Conservation (phyloP, 1,284 basidiomycete species). For the Phylloporus gajari region DNA sequence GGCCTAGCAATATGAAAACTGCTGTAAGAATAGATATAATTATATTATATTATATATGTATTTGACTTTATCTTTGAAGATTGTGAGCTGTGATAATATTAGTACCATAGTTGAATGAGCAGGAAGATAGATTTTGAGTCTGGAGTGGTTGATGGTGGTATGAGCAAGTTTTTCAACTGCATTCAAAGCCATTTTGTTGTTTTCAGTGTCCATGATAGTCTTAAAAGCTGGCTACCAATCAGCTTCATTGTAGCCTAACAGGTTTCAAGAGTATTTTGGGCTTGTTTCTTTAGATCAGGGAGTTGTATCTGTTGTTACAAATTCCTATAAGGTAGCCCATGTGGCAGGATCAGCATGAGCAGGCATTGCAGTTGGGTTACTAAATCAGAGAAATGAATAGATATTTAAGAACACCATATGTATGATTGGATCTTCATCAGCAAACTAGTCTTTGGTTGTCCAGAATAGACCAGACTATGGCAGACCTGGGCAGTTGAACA, state of each 20-base stretch:
- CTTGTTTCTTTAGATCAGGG: background rate
- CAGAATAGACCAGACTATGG: too few species aligned
- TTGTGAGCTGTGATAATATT: background rate
- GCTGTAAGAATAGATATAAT: too few species aligned
- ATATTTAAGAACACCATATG: too few species aligned
- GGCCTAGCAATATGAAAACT: too few species aligned
- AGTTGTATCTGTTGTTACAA: background rate
- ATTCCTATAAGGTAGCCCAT: background rate
- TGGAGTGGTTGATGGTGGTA: background rate
- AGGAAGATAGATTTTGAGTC: background rate
- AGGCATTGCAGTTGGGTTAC: background rate
- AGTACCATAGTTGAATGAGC: background rate
- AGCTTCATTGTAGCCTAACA: conserved; percentile 1
- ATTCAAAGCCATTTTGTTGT: background rate
- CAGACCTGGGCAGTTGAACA: too few species aligned
- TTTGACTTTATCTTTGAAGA: background rate
- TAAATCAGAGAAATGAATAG: too few species aligned
- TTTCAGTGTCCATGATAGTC: conserved; percentile 1
- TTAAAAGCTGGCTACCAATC: background rate
- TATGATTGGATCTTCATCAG: too few species aligned
- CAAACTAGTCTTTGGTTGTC: too few species aligned
- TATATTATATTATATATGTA: too few species aligned
- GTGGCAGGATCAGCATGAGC: background rate
- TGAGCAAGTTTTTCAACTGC: background rate
- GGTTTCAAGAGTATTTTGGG: background rate